phyloP scores from a whole-genome alignment of 1,139 yeast species.

The Geotrichum aggregatum region DNA sequence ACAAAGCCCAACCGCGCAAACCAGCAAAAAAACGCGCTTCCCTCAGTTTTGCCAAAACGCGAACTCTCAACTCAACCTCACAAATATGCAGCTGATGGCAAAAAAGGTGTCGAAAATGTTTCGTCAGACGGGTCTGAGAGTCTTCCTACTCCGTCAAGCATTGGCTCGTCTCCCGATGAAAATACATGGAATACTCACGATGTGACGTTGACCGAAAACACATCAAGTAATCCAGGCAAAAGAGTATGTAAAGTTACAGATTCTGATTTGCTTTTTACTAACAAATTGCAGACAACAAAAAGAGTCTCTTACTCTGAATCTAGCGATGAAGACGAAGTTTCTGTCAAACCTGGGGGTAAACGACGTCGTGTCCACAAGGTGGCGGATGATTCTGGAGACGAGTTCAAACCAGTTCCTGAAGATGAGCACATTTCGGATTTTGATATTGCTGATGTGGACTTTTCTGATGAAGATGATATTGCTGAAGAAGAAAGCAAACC shows the following conservation, averaged over 20 bases:
- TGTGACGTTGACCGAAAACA: not conserved
- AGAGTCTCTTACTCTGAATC: constrained; percentile 20
- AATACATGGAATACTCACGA: not conserved
- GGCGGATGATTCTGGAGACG: constrained; percentile 30
- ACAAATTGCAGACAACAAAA: constrained; percentile 7
- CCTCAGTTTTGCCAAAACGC: not conserved
- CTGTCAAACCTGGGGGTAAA: constrained; percentile 19
- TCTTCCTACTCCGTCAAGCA: constrained; percentile 4
- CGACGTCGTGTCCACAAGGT: constrained; percentile 20
- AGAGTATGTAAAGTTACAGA: constrained; percentile 9
- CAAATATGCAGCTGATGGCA: not conserved
- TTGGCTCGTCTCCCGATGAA: constrained; percentile 5
- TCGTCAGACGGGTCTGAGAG: constrained; percentile 14
- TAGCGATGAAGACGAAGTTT: constrained; percentile 20
- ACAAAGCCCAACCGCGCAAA: constrained; percentile 10
- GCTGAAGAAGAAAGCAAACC: constrained; percentile 12
- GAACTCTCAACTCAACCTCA: not conserved
- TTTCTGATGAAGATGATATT: constrained; percentile 7
- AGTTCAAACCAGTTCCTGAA: constrained; percentile 23
- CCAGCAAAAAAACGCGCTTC: constrained; percentile 1
- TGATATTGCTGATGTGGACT: constrained; percentile 17
- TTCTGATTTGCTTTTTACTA: not conserved
- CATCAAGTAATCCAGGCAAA: constrained; percentile 5
- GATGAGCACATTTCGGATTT: constrained; percentile 26
- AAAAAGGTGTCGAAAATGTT: not conserved